Evolutionary conservation across 2,329 filamentous ascomycete genomes (phyloP), one percentile per base, ranked within the genome.

Genomic region (Scytalidium sp.): DNA sequence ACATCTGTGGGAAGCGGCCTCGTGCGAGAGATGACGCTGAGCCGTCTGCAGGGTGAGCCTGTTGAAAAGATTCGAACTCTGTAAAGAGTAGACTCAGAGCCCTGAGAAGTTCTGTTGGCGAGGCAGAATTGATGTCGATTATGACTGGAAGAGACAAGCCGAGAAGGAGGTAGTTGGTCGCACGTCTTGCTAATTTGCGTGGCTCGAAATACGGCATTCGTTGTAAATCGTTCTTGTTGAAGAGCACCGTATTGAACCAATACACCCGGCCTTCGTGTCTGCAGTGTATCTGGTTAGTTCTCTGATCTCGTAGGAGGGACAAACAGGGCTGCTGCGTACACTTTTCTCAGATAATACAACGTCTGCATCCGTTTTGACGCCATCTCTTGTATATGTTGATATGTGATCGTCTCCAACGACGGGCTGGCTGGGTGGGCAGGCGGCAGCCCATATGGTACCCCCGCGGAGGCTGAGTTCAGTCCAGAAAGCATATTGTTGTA

Each of bases 171-270:
- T 93, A 96, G 68, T 96, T 96, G 46, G 91, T 95, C 29, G 94
- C 93, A 60, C 94, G 89, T 51, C 92, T 87, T 54, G 90, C 86
- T 44, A 97, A 83, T 65, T 93, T 94, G 56, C 88, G 84, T 3
- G 83, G 75, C 51, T 95, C 88, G 65, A 95, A 93, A 65, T 90
- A 96, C 42, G 93, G 85, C 74, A 97, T 86, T 63, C 86, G 85
- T 46, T 80, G 75, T 27, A 97, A 78, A 67, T 96, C 90, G 23
- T 81, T 70, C 62, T 90, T 88, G 57, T 91, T 89, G 70, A 96
- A 96, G 64, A 96, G 87, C 53, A 96, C 83, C 0, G 94, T 97
- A 71, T 97, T 97, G 76, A 97, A 97, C 92, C 94, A 97, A 74
- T 96, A 97, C 40, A 96, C 85, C 51, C 90, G 85, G 53, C 93